Conservation (phyloP, 1,284 basidiomycete genomes). For the Pseudozyma thailandica region DNA sequence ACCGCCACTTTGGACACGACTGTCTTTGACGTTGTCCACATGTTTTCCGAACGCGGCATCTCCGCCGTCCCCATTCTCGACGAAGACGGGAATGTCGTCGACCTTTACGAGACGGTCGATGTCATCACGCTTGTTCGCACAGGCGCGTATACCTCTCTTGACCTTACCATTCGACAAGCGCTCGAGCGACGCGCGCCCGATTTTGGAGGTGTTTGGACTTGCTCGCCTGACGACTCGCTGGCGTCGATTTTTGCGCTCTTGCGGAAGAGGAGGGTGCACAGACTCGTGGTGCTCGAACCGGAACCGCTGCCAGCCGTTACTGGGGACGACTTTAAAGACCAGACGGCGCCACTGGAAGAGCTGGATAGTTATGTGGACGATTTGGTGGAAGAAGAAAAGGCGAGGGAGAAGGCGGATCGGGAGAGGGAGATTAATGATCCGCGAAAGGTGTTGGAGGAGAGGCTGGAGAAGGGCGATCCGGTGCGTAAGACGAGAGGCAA, state of each 20-base stretch:
- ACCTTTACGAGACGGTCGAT: constrained; percentile 98
- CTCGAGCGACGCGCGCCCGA: constrained; percentile 86
- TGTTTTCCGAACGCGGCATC: constrained; percentile 95
- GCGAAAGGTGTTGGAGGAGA: constrained; percentile 15
- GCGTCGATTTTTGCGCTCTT: constrained; percentile 90
- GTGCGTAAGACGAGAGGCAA: constrained; percentile 38
- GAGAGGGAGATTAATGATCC: constrained; percentile 25
- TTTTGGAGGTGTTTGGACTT: constrained; percentile 95
- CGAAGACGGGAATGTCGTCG: constrained; percentile 90
- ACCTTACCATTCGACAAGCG: constrained; percentile 93
- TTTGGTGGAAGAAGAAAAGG: constrained; percentile 21
- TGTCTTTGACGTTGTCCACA: constrained; percentile 97
- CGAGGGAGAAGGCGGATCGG: constrained; percentile 4
- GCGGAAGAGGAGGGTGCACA: constrained; percentile 90
- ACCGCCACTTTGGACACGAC: constrained; percentile 91
- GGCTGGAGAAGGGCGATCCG: constrained; percentile 50
- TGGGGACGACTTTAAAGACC: constrained; percentile 1
- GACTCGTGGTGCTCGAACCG: constrained; percentile 71
- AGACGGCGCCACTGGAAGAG: constrained; percentile 32
- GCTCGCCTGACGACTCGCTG: constrained; percentile 91
- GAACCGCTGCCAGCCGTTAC: constrained; percentile 8
- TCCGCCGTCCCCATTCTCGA: constrained; percentile 97
- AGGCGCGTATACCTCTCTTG: constrained; percentile 91
- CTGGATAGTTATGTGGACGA: constrained; percentile 38
- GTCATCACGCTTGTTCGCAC: constrained; percentile 86